Evolutionary conservation across 345 rosid species (phyloP).

Genomic region (Hibiscus trionum): DNA sequence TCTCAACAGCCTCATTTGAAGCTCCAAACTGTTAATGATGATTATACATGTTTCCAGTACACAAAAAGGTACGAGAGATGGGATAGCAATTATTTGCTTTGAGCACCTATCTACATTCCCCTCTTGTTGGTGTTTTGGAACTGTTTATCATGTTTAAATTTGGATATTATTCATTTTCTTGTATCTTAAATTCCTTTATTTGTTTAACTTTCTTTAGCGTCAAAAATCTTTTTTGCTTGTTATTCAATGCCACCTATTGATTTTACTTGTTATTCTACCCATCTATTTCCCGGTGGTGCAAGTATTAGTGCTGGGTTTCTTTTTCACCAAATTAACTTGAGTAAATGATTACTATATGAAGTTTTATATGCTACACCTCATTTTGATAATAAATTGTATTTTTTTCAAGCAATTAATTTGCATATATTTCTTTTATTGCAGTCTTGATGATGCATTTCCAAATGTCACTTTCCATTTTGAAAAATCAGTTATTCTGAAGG

Average conservation of each 20-base stretch:
- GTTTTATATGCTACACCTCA: background rate
- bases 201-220: too few species aligned
- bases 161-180: background rate
- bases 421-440: constrained; percentile 30
- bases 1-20: constrained; percentile 69
- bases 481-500: constrained; percentile 66
- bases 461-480: constrained; percentile 82
- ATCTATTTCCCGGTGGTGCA: too few species aligned
- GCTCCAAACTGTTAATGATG: constrained; percentile 65
- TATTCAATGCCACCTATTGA: too few species aligned
- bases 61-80: constrained; percentile 50
- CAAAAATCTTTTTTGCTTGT: too few species aligned
- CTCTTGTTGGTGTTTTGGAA: background rate
- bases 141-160: background rate
- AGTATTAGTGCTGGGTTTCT: too few species aligned
- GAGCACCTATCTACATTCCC: background rate
- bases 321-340: background rate
- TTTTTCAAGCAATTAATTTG: constrained; percentile 8
- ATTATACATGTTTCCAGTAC: constrained; percentile 83
- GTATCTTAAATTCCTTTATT: background rate
- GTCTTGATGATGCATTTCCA: constrained; percentile 86
- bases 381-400: background rate
- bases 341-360: background rate
- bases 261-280: too few species aligned
- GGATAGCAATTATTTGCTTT: background rate